A percentile compares a stretch with the other conserved stretches of the same genome.
Evolutionary conservation across 2,329 filamentous ascomycete genomes (phyloP).

Genomic region (Epichloe gansuensis): DNA sequence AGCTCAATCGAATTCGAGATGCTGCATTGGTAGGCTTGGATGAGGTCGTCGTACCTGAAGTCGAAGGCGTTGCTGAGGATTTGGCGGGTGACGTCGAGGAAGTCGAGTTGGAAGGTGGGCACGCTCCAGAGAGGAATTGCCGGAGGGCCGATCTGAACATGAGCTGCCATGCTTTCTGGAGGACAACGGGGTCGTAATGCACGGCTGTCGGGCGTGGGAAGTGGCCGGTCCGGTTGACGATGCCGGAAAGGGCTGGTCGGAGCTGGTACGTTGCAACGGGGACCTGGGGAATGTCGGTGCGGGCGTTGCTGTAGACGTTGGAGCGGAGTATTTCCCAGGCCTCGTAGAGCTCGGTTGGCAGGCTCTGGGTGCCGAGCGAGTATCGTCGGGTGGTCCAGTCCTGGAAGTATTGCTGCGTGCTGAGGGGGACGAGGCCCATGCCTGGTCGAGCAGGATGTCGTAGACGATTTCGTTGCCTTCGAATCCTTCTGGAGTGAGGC

Average conservation of each 20-base stretch:
- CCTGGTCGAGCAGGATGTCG: constrained; percentile 37
- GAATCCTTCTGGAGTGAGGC: constrained; percentile 36
- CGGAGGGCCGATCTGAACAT: constrained; percentile 23
- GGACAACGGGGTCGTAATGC: constrained; percentile 25
- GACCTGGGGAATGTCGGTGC: constrained; percentile 27
- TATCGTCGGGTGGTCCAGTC: constrained; percentile 34
- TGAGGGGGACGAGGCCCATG: constrained; percentile 30
- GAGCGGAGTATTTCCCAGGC: constrained; percentile 34
- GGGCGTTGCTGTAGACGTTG: constrained; percentile 36
- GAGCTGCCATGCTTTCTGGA: constrained; percentile 27
- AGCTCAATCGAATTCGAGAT: constrained; percentile 11
- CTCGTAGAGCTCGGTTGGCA: constrained; percentile 23
- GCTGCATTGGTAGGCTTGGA: constrained; percentile 16
- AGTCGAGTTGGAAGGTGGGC: constrained; percentile 31
- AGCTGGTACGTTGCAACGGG: constrained; percentile 35
- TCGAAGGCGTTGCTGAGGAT: constrained; percentile 34
- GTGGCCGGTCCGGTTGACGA: constrained; percentile 28
- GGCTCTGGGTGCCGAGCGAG: constrained; percentile 8
- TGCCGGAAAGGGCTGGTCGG: constrained; percentile 27
- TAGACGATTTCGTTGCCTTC: constrained; percentile 43
- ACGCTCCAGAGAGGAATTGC: constrained; percentile 26
- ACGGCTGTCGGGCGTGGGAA: constrained; percentile 25
- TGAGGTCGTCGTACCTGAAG: constrained; percentile 23
- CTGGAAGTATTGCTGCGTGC: constrained; percentile 32
- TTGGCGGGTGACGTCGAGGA: constrained; percentile 37